Evolutionary conservation across 441 rosid genomes (phyloP), one percentile per base, ranked within the genome.

Genomic region (Pelargonium australe): DNA sequence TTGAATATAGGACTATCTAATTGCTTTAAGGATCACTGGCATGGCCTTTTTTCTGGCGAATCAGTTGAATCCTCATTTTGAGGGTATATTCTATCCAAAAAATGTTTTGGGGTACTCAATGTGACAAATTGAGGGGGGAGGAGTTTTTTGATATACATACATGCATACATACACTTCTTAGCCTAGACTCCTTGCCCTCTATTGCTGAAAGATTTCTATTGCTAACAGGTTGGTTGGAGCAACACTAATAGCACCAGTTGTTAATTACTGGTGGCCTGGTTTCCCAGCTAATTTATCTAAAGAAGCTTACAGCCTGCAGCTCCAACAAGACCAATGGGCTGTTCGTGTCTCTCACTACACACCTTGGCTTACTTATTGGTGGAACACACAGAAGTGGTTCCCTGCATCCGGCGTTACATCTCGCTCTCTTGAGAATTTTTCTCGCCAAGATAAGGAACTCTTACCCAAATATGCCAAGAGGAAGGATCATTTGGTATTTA

Each of bases 321-420:
- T 78, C 0, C 77, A 11, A 7, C 84, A 70, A 68, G 90, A 84
- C 63, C 89, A 76, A 66, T 86, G 93, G 93, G 70, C 86, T 23
- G 67, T 78, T 60, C 84, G 90, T 74, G 87, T 85, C 72, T 83
- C 79, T 66, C 90, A 88, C 67, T 83, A 84, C 28, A 75, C 76
- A 65, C 85, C 90, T 58, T 88, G 86, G 89, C 89, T 88, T 14
- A 72, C 72, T 17, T 72, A 86, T 70, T 88, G 90, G 94, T 88
- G 94, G 94, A 86, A 88, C 74, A 77, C 89, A 6, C 91, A 82
- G 67, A 82, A 76, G 41, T 78, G 81, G 85, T 85, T 85, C 72
- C 84, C 78, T 58, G 72, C 83, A 0, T 83, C 85, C 7, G 77
- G 85, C 72, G 88, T 78, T 72, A 70, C 64, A 49, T 68, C 81